Evolutionary conservation across 2,329 filamentous ascomycete genomes (phyloP), one percentile per base, ranked within the genome.

Genomic region (Tolypocladium tropicale): DNA sequence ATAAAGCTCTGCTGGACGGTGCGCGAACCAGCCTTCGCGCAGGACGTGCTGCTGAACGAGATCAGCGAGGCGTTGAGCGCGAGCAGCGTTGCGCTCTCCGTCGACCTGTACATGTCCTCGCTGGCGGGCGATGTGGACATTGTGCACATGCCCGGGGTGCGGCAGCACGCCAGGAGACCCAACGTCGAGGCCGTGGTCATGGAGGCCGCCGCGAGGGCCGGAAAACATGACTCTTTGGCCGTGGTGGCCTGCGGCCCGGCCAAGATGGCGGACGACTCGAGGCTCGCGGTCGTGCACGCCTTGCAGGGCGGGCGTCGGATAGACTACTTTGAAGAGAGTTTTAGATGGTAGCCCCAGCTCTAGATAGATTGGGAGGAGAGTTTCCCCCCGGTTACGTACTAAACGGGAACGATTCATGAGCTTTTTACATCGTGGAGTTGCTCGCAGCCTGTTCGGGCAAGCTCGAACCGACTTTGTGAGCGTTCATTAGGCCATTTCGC

Each of bases 241-340:
- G 66, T 78, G 0, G 67, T 78, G 14, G 72, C 72, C 0, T 78
- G 76, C 56, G 76, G 76, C 0, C 76, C 76, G 12, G 70, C 68
- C 2, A 66, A 62, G 37, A 74, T 78, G 74, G 73, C 72, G 0
- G 76, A 78, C 56, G 72, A 76, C 33, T 67, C 73, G 3, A 63
- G 76, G 46, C 60, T 59, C 50, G 70, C 72, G 0, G 72, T 74
- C 0, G 67, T 70, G 0, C 62, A 65, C 2, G 60, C 67, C 16
- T 57, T 76, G 21, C 59, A 58, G 2, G 58, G 58, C 6, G 65
- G 59, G 10, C 61, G 59, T 9, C 53, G 51, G 4, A 55, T 59
- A 32, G 57, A 59, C 11, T 60, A 59, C 33, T 60, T 59, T 53
- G 55, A 59, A 52, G 59, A 60, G 37, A 55, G 37, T 23, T 60